These are phyloP conservation scores for Scenedesmus sp. DNA, from an alignment of 163 green algal species.

Conservation along the genomic window DNA sequence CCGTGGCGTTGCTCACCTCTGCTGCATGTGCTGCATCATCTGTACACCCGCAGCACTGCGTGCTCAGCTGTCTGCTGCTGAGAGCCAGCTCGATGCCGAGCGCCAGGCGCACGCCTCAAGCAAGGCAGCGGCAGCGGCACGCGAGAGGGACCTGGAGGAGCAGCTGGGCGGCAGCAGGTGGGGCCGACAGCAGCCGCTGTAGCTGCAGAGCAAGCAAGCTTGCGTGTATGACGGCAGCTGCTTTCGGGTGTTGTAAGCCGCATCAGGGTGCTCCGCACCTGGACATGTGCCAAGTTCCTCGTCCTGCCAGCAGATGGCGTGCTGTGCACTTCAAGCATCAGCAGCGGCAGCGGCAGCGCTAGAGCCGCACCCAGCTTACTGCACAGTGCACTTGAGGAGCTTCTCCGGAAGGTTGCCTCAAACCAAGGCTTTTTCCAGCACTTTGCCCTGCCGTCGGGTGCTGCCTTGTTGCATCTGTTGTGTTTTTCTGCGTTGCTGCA, in stretches of 20 bases:
- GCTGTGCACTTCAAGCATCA: not conserved
- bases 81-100: slow-evolving; percentile 80
- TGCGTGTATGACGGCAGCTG: slow-evolving; percentile 50
- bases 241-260: slow-evolving; percentile 7
- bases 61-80: slow-evolving; percentile 69
- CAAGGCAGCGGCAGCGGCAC: slow-evolving; percentile 54
- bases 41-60: slow-evolving; percentile 63
- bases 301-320: too few relatives aligned
- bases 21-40: slow-evolving; percentile 1
- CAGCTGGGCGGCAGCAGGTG: slow-evolving; percentile 57
- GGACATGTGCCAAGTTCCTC: too few relatives aligned
- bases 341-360: not conserved
- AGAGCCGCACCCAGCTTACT: too few relatives aligned
- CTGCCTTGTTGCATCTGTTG: not conserved
- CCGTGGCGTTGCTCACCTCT: not conserved
- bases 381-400: not conserved
- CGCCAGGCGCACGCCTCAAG: slow-evolving; percentile 60
- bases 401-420: too few relatives aligned
- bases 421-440: too few relatives aligned
- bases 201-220: not conserved
- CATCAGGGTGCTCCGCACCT: not conserved
- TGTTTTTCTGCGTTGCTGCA: not conserved
- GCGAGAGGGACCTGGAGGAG: slow-evolving; percentile 77
- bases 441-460: not conserved
- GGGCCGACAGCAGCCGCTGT: slow-evolving; percentile 66